phyloP scores from a whole-genome alignment of 768 basidiomycete species.

The Lactarius quietus region DNA sequence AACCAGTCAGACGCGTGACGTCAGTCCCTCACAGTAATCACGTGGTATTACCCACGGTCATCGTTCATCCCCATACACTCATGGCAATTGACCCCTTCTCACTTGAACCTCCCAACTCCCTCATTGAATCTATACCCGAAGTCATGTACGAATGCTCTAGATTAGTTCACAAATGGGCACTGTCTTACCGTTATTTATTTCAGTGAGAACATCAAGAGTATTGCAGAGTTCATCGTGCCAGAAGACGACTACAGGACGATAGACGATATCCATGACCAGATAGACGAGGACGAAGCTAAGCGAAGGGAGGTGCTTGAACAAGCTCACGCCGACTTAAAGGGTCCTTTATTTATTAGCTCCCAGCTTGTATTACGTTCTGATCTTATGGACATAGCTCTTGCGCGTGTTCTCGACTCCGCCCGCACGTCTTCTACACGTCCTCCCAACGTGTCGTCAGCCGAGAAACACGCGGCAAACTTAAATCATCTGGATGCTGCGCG shows the following conservation, averaged over 20 bases:
- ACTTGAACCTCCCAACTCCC: not conserved
- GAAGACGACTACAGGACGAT: slow-evolving; percentile 78
- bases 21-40: slow-evolving; percentile 20
- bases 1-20: slow-evolving; percentile 18
- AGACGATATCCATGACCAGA: slow-evolving; percentile 66
- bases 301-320: slow-evolving; percentile 69
- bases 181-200: not conserved
- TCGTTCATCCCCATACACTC: not conserved
- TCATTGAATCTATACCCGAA: slow-evolving; percentile 16
- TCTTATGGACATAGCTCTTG: slow-evolving; percentile 46
- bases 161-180: not conserved
- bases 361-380: not conserved
- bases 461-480: slow-evolving; percentile 54
- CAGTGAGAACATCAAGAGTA: slow-evolving; percentile 66
- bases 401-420: slow-evolving; percentile 62
- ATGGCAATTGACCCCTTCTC: not conserved
- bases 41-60: slow-evolving; percentile 3
- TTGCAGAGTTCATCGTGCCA: slow-evolving; percentile 70
- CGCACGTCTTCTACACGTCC: slow-evolving; percentile 69
- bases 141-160: slow-evolving; percentile 13
- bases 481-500: slow-evolving; percentile 63
- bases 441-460: slow-evolving; percentile 60
- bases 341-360: slow-evolving; percentile 33
- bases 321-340: slow-evolving; percentile 60
- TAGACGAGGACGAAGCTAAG: slow-evolving; percentile 51